phyloP scores from a whole-genome alignment of 192 early-diverging fungal species.

The Gonapodya prolifera region DNA sequence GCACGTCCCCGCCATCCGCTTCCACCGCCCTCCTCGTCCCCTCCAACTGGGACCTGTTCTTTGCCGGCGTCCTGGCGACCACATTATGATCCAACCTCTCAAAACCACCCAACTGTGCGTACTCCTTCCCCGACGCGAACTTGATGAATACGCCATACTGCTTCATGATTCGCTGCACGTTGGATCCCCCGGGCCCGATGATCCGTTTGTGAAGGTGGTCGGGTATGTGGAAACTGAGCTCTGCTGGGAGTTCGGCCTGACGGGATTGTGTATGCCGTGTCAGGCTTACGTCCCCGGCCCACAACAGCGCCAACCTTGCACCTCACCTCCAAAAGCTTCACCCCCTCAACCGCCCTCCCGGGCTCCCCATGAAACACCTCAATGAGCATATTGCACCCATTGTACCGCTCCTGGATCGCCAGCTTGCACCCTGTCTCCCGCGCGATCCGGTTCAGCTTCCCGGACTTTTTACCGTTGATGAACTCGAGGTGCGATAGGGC shows the following conservation, averaged over 20 bases:
- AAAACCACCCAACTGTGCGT: constrained; percentile 55
- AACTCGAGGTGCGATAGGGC: constrained; percentile 70
- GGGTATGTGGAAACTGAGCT: constrained; percentile 71
- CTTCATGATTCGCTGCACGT: constrained; percentile 85
- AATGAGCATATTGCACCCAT: constrained; percentile 71
- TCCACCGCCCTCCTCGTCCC: too few relatives aligned
- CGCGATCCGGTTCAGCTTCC: constrained; percentile 77
- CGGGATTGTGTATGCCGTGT: background rate
- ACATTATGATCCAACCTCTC: constrained; percentile 71
- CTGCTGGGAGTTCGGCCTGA: constrained; percentile 72
- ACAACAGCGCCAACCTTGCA: background rate
- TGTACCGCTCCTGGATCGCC: constrained; percentile 52
- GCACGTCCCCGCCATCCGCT: too few relatives aligned
- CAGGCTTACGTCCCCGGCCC: background rate
- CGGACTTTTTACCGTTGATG: constrained; percentile 79
- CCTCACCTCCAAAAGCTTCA: constrained; percentile 42
- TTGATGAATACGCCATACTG: constrained; percentile 79
- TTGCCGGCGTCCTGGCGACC: constrained; percentile 65
- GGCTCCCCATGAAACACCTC: constrained; percentile 47
- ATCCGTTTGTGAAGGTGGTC: constrained; percentile 76
- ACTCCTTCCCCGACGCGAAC: constrained; percentile 68
- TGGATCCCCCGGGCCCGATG: constrained; percentile 77
- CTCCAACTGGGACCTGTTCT: constrained; percentile 51
- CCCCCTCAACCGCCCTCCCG: constrained; percentile 45
- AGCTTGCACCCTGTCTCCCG: constrained; percentile 58